Evolutionary conservation across 2,329 filamentous ascomycete species (phyloP).

Genomic region (Aspergillus japonicus): DNA sequence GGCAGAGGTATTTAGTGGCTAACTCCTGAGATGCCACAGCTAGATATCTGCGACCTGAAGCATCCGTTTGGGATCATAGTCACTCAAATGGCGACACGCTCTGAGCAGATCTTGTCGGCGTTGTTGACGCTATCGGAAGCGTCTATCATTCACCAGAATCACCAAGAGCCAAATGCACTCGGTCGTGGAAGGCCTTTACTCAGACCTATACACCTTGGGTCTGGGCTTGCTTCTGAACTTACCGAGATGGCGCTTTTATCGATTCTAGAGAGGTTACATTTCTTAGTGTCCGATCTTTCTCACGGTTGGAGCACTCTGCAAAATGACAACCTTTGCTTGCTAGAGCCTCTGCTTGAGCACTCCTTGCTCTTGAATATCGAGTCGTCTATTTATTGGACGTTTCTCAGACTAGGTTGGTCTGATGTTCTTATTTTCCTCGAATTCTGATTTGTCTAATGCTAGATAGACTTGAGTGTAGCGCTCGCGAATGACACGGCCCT

Average conservation of each 20-base stretch:
- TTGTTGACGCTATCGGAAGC: constrained; percentile 23
- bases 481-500: constrained; percentile 24
- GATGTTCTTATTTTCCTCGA: not conserved
- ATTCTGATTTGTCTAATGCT: not conserved
- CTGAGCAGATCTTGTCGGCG: constrained; percentile 17
- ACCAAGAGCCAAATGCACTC: not conserved
- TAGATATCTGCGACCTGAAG: constrained; percentile 45
- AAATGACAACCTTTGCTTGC: constrained; percentile 4
- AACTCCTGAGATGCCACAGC: constrained; percentile 23
- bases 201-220: not conserved
- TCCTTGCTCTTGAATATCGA: constrained; percentile 19
- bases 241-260: constrained; percentile 16
- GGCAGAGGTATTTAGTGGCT: not conserved
- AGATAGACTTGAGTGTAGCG: constrained; percentile 24
- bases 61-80: constrained; percentile 45
- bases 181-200: not conserved
- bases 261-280: constrained; percentile 16
- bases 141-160: constrained; percentile 7
- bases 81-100: constrained; percentile 28
- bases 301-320: constrained; percentile 15
- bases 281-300: constrained; percentile 17
- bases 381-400: constrained; percentile 31
- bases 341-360: constrained; percentile 16
- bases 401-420: constrained; percentile 28
- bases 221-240: constrained; percentile 3